Evolutionary conservation across 768 basidiomycete species (phyloP).

Genomic region (Chiua virens): DNA sequence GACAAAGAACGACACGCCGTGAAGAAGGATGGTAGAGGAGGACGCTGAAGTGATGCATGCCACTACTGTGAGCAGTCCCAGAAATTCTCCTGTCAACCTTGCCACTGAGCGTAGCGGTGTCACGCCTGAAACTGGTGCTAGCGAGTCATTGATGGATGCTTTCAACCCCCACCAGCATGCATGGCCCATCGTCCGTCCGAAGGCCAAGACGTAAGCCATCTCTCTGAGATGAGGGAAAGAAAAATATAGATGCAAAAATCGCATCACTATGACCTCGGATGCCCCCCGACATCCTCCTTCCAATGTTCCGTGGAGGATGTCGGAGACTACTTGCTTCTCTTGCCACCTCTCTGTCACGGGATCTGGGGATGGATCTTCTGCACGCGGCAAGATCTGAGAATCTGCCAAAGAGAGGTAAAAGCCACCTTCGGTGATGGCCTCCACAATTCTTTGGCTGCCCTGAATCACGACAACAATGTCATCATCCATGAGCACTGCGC

Average conservation of each 20-base stretch:
- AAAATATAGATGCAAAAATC: slow-evolving; percentile 7
- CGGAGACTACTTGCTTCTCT: slow-evolving; percentile 8
- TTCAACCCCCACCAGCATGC: slow-evolving; percentile 12
- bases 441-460: slow-evolving; percentile 15
- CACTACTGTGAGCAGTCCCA: slow-evolving; percentile 6
- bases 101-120: slow-evolving; percentile 8
- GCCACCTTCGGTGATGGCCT: slow-evolving; percentile 19
- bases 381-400: background rate
- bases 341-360: slow-evolving; percentile 1
- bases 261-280: slow-evolving; percentile 16
- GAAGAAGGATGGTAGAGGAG: slow-evolving; percentile 2
- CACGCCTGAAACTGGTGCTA: background rate
- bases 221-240: slow-evolving; percentile 8
- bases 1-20: slow-evolving; percentile 10
- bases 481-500: slow-evolving; percentile 20
- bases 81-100: slow-evolving; percentile 8
- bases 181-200: slow-evolving; percentile 5
- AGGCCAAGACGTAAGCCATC: background rate
- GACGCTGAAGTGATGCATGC: slow-evolving; percentile 5
- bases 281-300: slow-evolving; percentile 16
- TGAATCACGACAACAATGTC: slow-evolving; percentile 12
- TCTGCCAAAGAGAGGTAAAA: slow-evolving; percentile 18
- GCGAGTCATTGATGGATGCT: slow-evolving; percentile 4
- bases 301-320: slow-evolving; percentile 5
- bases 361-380: background rate